A percentile compares a stretch with the other conserved stretches of the same genome.
Conservation (phyloP, 352 stramenopile species). For the Globisporangium mamillatum region DNA sequence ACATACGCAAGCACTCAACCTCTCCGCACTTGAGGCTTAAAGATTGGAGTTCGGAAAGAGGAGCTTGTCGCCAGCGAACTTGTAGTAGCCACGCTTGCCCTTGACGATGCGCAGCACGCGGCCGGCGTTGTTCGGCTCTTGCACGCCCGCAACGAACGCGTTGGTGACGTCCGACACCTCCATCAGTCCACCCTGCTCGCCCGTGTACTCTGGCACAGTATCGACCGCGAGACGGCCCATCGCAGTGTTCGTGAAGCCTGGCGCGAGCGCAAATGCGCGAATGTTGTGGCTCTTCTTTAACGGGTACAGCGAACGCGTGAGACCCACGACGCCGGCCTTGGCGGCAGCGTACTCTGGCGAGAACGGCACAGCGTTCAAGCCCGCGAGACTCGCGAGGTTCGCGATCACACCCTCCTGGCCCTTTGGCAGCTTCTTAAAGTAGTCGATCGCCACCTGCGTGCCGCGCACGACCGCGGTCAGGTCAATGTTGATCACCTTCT, state of each 20-base stretch:
- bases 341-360: slow-evolving; percentile 65
- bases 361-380: slow-evolving; percentile 48
- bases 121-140: slow-evolving; percentile 55
- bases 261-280: slow-evolving; percentile 63
- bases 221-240: slow-evolving; percentile 50
- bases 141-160: slow-evolving; percentile 45
- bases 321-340: slow-evolving; percentile 71
- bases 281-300: slow-evolving; percentile 69
- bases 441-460: slow-evolving; percentile 53
- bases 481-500: slow-evolving; percentile 71
- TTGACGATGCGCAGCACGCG: slow-evolving; percentile 62
- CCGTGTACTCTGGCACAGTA: slow-evolving; percentile 41
- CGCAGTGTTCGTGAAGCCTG: slow-evolving; percentile 63
- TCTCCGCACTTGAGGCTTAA: background rate
- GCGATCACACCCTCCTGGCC: slow-evolving; percentile 65
- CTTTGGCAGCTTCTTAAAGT: slow-evolving; percentile 59
- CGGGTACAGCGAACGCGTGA: slow-evolving; percentile 64
- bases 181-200: slow-evolving; percentile 45
- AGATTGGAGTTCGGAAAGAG: slow-evolving; percentile 69
- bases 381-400: slow-evolving; percentile 70
- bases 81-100: slow-evolving; percentile 47
- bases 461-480: slow-evolving; percentile 67
- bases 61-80: slow-evolving; percentile 61
- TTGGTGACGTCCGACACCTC: slow-evolving; percentile 48
- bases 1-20: background rate